Evolutionary conservation across 2,329 filamentous ascomycete genomes (phyloP), one percentile per base, ranked within the genome.

Genomic region (Lojkania enalia): DNA sequence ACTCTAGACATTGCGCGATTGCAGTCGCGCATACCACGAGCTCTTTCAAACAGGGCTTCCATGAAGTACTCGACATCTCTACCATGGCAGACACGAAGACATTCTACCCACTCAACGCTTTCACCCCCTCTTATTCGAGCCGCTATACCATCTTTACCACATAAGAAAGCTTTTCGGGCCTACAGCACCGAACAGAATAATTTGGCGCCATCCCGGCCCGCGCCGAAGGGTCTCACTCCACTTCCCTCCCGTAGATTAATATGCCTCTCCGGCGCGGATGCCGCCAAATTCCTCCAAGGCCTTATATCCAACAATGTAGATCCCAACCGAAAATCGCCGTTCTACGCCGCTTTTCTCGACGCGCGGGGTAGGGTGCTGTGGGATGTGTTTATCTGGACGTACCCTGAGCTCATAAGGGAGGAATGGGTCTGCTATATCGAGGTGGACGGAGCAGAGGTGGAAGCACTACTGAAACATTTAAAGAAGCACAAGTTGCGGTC

Each of bases 241-340:
- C 81, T 97, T 51, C 73, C 81, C n/a, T 85, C 86, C 54, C 87
- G 94, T 38, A 83, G 84, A 40, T 78, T 97, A 33, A 84, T 99
- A 55, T 86, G 85, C 30, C 75, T 97, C 51, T 81, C 84, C 13
- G 94, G 94, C 2, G 78, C 78, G 3, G 92, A 96, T 61, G 84
- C 90, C 21, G 80, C 86, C 35, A 86, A 86, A 56, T 97, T 91
- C 70, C 80, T 99, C 2, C 90, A 97, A 68, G 91, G 92, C 42
- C 82, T 95, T 44, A 81, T 94, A 52, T 96, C 92, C 1, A 82
- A 86, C 51, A 86, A 85, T 51, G 80, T 90, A 51, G 69, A 81
- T 40, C 71, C 79, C 0, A 60, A 73, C 5, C 69, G 38, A 12
- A 44, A 56, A 5, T 51, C 71, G 2, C 69, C 63, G 0, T 68